Evolutionary conservation across 768 basidiomycete species (phyloP).

Genomic region (Galerina marginata): DNA sequence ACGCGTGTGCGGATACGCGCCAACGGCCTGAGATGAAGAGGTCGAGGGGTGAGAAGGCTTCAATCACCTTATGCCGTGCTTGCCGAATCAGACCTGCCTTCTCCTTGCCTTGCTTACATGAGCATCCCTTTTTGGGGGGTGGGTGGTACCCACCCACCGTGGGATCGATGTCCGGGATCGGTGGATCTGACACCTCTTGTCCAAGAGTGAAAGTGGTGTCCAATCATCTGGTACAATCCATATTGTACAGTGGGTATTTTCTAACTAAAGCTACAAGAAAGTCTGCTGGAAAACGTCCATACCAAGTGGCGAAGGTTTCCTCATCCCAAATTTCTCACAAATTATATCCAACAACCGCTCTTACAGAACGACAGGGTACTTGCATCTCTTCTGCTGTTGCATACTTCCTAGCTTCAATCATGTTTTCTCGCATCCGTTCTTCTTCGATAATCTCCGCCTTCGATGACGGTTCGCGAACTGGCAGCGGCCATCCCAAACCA

Average conservation of each 20-base stretch:
- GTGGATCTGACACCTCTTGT: no score
- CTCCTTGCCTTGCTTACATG: no score
- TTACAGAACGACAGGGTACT: conserved; percentile 60
- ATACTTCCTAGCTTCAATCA: conserved; percentile 60
- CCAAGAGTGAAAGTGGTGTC: neutral
- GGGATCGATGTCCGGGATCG: no score
- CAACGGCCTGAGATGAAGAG: no score
- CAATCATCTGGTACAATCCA: no score
- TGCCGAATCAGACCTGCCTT: no score
- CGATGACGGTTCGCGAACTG: conserved; percentile 63
- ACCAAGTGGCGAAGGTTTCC: neutral
- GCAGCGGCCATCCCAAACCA: conserved; percentile 62
- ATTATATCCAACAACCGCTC: conserved; percentile 68
- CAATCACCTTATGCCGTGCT: no score
- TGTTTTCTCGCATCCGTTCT: conserved; percentile 61
- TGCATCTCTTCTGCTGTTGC: conserved; percentile 59
- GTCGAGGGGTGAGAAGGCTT: no score
- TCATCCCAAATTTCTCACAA: conserved; percentile 16
- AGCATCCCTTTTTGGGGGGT: no score
- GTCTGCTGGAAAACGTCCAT: neutral
- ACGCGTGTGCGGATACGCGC: no score
- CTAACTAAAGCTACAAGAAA: conserved; percentile 6
- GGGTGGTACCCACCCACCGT: no score
- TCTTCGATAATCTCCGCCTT: conserved; percentile 76
- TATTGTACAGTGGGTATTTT: neutral